Base-by-base conservation (phyloP, 2,329 filamentous ascomycete species). In the Chaetomiaceae sp. region DNA sequence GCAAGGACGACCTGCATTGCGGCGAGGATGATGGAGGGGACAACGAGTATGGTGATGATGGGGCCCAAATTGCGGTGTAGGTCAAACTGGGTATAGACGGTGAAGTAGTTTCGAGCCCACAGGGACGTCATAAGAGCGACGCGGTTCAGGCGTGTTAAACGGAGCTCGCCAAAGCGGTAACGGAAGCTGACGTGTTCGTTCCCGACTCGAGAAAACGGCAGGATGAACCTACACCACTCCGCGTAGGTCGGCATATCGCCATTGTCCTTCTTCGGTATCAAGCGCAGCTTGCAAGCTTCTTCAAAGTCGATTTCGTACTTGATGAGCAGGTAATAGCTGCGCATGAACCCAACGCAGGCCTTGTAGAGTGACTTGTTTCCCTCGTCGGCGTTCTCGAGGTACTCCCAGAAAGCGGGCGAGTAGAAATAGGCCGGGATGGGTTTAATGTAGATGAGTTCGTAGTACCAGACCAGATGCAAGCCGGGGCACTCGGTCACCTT, bases 381-480 rank as follows among this genome's bases (percentile, higher is more conserved):
- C 6, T 23, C 8, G 15, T 63, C 54, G 36, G 54, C 54, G n/a
- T 63, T 8, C 34, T 56, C 34, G 40, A 66, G 49, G 50, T 64
- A 67, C 6, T 48, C 34, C 70, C 69, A 71, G 56, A 73, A 72
- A 2, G 59, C 59, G 8, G 63, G 33, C 8, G 66, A 67, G 38
- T 66, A 62, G 9, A 73, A 63, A 52, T 68, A 72, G 11, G 54
- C 58, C 0, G 72, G 71, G 6, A 76, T 57, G 0, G 72, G 73
- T 55, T 75, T 75, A 61, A 75, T 60, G 58, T 69, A 73, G 31
- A 75, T 71, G 9, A 63, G 59, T 46, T 69, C 62, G 52, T 69
- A 61, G 51, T 67, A 63, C 72, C 71, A 74, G 8, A 75, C 65
- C 4, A 75, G 65, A 50, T 76, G 73, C 19, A 76, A 64, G 11